Evolutionary conservation across 495 filamentous ascomycete genomes (phyloP).

Genomic region (Penicillium soppii): DNA sequence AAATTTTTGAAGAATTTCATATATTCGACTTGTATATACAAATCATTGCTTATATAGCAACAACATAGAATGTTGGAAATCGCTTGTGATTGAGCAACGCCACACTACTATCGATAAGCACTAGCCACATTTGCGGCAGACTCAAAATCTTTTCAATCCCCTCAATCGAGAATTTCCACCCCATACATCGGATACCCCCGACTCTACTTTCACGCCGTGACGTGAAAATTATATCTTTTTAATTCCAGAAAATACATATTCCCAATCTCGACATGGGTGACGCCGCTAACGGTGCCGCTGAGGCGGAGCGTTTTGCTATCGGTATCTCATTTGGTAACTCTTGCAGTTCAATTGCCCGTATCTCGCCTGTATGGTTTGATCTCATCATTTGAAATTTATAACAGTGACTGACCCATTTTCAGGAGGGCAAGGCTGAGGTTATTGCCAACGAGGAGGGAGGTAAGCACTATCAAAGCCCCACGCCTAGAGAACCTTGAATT

Average conservation of each 20-base stretch:
- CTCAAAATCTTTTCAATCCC: constrained; percentile 28
- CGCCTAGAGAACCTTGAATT: constrained; percentile 7
- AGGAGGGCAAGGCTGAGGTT: constrained; percentile 93
- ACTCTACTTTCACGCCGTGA: constrained; percentile 17
- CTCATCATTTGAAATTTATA: neutral
- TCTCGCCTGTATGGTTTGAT: constrained; percentile 56
- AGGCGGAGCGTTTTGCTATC: constrained; percentile 71
- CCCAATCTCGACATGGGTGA: constrained; percentile 52
- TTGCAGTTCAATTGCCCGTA: constrained; percentile 93
- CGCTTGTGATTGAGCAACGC: too few species aligned
- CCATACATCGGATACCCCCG: constrained; percentile 17
- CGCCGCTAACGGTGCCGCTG: constrained; percentile 43
- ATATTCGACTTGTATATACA: too few species aligned
- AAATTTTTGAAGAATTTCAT: too few species aligned
- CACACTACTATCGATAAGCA: constrained; percentile 44
- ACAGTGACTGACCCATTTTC: constrained; percentile 17
- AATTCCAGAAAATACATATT: constrained; percentile 10
- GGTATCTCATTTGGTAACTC: constrained; percentile 98
- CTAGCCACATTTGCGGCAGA: constrained; percentile 30
- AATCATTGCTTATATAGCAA: too few species aligned
- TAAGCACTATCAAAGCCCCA: constrained; percentile 38
- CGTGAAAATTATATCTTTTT: constrained; percentile 12
- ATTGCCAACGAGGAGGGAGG: constrained; percentile 99
- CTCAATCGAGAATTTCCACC: constrained; percentile 23
- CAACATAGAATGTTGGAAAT: too few species aligned